phyloP scores from a whole-genome alignment of 2,329 filamentous ascomycete genomes.

The Metarhizium album region DNA sequence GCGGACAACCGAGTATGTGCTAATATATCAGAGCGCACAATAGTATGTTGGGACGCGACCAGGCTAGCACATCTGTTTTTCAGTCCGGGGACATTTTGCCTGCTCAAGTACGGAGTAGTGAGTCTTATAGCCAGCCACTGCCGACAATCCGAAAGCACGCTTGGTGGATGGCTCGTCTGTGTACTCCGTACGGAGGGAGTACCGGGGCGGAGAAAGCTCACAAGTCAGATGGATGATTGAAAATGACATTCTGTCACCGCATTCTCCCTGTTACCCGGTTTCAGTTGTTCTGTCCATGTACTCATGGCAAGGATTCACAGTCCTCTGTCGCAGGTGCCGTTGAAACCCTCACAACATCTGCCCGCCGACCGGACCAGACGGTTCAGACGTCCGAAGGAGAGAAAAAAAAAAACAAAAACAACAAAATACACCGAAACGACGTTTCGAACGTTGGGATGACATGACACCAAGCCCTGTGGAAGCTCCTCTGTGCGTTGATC shows the following conservation, averaged over 20 bases:
- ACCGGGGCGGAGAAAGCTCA: not conserved
- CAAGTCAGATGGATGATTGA: not conserved
- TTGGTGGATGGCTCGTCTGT: too few species aligned
- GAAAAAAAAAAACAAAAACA: slow-evolving; percentile 4
- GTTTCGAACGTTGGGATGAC: too few species aligned
- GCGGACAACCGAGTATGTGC: not conserved
- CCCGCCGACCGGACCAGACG: too few species aligned
- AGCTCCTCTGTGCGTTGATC: slow-evolving; percentile 1
- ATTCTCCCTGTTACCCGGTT: not conserved
- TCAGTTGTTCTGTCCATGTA: not conserved
- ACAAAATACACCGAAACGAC: too few species aligned
- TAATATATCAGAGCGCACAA: too few species aligned
- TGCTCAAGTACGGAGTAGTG: too few species aligned
- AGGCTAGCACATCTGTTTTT: too few species aligned
- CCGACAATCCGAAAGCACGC: too few species aligned
- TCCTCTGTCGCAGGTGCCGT: not conserved
- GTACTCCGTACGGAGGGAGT: too few species aligned
- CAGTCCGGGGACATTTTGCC: too few species aligned
- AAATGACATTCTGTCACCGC: not conserved
- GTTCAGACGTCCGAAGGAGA: not conserved
- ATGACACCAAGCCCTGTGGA: not conserved
- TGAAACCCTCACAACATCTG: not conserved
- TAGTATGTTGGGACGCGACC: too few species aligned
- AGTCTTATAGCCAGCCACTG: too few species aligned
- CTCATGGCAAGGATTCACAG: not conserved